These are phyloP conservation scores for Lithospermum erythrorhizon DNA, from an alignment of 257 asterid genomes.

Conservation along the genomic window DNA sequence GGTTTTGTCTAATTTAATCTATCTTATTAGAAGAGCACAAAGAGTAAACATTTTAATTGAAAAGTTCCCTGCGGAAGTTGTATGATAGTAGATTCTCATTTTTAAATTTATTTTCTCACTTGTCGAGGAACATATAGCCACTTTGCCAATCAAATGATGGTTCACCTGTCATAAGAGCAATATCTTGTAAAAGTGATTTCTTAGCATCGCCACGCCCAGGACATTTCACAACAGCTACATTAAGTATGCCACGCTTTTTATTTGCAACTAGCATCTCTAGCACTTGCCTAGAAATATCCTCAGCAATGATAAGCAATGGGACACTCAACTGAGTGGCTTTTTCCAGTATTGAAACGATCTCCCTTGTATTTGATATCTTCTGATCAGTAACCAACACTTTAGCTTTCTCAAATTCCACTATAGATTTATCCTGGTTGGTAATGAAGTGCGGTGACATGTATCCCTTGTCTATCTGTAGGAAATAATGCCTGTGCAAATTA, in stretches of 20 bases:
- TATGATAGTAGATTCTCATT: neutral
- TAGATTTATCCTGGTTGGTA: slow-evolving; percentile 61
- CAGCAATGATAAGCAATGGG: slow-evolving; percentile 83
- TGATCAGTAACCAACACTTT: slow-evolving; percentile 86
- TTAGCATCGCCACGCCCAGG: slow-evolving; percentile 73
- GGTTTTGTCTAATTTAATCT: neutral
- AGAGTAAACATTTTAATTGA: neutral
- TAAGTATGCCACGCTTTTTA: slow-evolving; percentile 66
- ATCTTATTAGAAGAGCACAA: neutral
- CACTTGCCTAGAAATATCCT: slow-evolving; percentile 66
- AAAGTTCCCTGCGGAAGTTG: neutral
- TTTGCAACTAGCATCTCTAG: slow-evolving; percentile 71
- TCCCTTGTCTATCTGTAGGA: slow-evolving; percentile 95
- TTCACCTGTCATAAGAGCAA: slow-evolving; percentile 89
- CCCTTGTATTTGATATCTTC: slow-evolving; percentile 47
- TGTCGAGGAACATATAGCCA: neutral
- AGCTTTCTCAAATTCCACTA: slow-evolving; percentile 76
- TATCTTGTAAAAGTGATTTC: slow-evolving; percentile 84
- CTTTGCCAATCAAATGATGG: neutral
- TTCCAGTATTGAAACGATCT: slow-evolving; percentile 85
- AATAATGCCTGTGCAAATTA: slow-evolving; percentile 72
- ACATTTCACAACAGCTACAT: slow-evolving; percentile 77
- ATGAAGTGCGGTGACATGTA: slow-evolving; percentile 87
- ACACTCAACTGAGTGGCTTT: slow-evolving; percentile 83
- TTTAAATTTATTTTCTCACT: neutral